Evolutionary conservation across 164 flowering plant genomes (phyloP), one percentile per base, ranked within the genome.

Genomic region (Paratinospora sagittata): DNA sequence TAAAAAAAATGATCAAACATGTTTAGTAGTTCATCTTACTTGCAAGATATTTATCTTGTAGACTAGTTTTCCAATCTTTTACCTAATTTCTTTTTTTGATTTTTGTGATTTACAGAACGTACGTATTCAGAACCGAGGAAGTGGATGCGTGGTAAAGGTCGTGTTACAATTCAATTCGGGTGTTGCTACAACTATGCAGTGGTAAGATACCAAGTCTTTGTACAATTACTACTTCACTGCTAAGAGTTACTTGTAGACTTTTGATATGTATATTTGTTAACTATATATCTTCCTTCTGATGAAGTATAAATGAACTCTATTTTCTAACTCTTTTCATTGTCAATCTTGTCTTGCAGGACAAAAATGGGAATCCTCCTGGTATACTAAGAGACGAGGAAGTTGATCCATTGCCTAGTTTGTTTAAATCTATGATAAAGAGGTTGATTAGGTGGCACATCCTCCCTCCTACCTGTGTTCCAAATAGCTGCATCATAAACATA

Each of bases 101-200:
- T 24, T 12, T 23, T 0, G 3, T 36, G 14, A 3, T 37, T 60
- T 68, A 33, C 74, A 87, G 90, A 52, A 11, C 85, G 88, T 3
- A 85, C 89, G 13, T 87, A 83, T 73, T 45, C 85, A 0, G 86
- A 80, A 72, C 91, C 91, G 24, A 66, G 67, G 52, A 87, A 87
- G 75, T 84, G 89, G 89, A 84, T 85, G 86, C 86, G 86, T 12
- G 88, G 90, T 23, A 87, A 87, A 78, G 90, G 90, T 3, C 84
- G 88, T 27, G 84, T 82, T 6, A 85, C 91, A 0, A 81, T 87
- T 13, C 91, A 87, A 65, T 85, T 87, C 65, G 91, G 91, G 27
- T 87, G 91, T 41, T 84, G 91, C 65, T 87, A 87, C 75, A 87
- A 87, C 57, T 85, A 85, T 79, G 87, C 86, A 65, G 78, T 77